Conservation (phyloP, 2,329 filamentous ascomycete species). For the Phaeosphaeriaceae sp. region DNA sequence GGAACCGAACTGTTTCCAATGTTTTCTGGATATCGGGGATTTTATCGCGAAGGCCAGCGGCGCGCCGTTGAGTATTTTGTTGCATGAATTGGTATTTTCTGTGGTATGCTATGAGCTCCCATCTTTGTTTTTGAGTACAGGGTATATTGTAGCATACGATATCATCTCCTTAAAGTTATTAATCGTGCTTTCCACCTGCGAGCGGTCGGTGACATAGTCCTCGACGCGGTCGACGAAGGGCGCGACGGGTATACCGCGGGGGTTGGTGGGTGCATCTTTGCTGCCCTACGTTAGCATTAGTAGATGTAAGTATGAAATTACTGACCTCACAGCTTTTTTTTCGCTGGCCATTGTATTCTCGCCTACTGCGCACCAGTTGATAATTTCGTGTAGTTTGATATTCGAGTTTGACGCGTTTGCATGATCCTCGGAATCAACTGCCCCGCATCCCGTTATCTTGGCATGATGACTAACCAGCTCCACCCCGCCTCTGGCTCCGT, state of each 20-base stretch:
- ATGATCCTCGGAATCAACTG: background rate
- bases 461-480: slow-evolving; percentile 20
- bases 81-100: slow-evolving; percentile 99
- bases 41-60: slow-evolving; percentile 85
- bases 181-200: slow-evolving; percentile 80
- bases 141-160: slow-evolving; percentile 63
- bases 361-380: slow-evolving; percentile 11
- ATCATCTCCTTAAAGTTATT: slow-evolving; percentile 94
- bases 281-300: slow-evolving; percentile 12
- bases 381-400: slow-evolving; percentile 15
- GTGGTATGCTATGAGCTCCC: slow-evolving; percentile 16
- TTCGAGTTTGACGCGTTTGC: slow-evolving; percentile 33
- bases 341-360: slow-evolving; percentile 36
- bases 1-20: slow-evolving; percentile 84
- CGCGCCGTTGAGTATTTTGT: slow-evolving; percentile 84
- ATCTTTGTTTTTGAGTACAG: background rate
- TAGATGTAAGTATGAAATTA: background rate
- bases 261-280: slow-evolving; percentile 68
- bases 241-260: slow-evolving; percentile 80
- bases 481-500: background rate
- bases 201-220: slow-evolving; percentile 80
- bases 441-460: slow-evolving; percentile 7
- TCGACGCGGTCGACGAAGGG: slow-evolving; percentile 89
- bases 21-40: slow-evolving; percentile 98
- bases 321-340: slow-evolving; percentile 33